A percentile compares a stretch with the other conserved stretches of the same genome.
phyloP scores from a whole-genome alignment of 192 early-diverging fungal species.

The Pilaira anomala region DNA sequence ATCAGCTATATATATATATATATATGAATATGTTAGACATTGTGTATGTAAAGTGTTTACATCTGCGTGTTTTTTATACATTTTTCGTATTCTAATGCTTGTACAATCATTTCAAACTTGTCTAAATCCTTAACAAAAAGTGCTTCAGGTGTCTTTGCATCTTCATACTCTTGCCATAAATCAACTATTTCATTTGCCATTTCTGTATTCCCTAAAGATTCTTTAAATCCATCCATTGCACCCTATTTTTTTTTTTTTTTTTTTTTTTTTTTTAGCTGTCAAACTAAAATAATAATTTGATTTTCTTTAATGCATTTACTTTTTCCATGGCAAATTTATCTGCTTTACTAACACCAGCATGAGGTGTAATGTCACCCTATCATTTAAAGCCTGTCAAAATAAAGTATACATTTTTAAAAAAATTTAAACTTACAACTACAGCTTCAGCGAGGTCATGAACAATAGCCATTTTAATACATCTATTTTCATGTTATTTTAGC shows the following conservation, averaged over 20 bases:
- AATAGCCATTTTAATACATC: constrained; percentile 88
- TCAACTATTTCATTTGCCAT: constrained; percentile 68
- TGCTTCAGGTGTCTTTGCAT: constrained; percentile 68
- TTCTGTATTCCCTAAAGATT: constrained; percentile 50
- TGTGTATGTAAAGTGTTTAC: not conserved
- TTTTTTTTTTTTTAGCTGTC: not conserved
- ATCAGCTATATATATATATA: constrained; percentile 41
- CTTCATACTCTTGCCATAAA: constrained; percentile 89
- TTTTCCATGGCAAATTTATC: constrained; percentile 72
- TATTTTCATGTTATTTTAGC: constrained; percentile 5
- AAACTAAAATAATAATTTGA: not conserved
- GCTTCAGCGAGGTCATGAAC: constrained; percentile 92
- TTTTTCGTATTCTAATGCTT: constrained; percentile 88
- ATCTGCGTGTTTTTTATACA: too few species aligned
- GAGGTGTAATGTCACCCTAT: constrained; percentile 89
- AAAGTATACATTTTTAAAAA: too few species aligned
- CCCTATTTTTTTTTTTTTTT: constrained; percentile 27
- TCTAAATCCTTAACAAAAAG: constrained; percentile 87
- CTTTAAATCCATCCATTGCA: constrained; percentile 62
- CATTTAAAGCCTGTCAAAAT: not conserved
- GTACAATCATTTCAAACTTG: constrained; percentile 96
- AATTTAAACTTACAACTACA: constrained; percentile 53
- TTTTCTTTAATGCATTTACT: constrained; percentile 33
- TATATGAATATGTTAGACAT: not conserved
- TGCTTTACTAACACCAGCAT: constrained; percentile 70